These are phyloP conservation scores for Aspergillus neoniger DNA, from an alignment of 2,329 filamentous ascomycete species.

Conservation along the genomic window DNA sequence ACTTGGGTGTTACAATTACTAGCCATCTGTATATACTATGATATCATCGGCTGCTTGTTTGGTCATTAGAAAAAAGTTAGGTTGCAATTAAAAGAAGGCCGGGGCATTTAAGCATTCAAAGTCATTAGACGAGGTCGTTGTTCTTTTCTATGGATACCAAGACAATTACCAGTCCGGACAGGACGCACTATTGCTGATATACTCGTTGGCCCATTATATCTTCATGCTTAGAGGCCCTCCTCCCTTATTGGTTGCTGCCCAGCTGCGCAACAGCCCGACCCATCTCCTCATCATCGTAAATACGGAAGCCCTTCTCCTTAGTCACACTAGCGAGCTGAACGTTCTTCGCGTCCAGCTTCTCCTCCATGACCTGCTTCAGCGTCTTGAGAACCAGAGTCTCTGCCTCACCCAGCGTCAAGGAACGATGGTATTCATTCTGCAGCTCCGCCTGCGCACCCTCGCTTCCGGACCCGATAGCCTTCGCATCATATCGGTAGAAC, in stretches of 20 bases:
- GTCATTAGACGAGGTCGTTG: slow-evolving; percentile 28
- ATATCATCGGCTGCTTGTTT: slow-evolving; percentile 4
- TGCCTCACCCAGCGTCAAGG: slow-evolving; percentile 85
- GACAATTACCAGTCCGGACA: slow-evolving; percentile 21
- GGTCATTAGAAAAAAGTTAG: background rate
- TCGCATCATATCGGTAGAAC: slow-evolving; percentile 98
- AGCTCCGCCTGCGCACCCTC: slow-evolving; percentile 97
- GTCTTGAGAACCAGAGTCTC: slow-evolving; percentile 97
- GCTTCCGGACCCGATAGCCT: slow-evolving; percentile 95
- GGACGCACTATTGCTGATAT: slow-evolving; percentile 18
- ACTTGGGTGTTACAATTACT: background rate
- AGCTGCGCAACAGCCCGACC: slow-evolving; percentile 79
- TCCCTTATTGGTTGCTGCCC: slow-evolving; percentile 45
- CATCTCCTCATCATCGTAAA: slow-evolving; percentile 99
- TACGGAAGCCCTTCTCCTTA: slow-evolving; percentile 95
- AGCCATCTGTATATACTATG: slow-evolving; percentile 10
- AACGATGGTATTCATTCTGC: slow-evolving; percentile 99
- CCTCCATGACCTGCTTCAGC: slow-evolving; percentile 99
- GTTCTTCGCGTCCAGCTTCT: slow-evolving; percentile 98
- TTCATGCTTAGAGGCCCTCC: slow-evolving; percentile 14
- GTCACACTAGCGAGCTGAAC: slow-evolving; percentile 97
- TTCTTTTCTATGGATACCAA: slow-evolving; percentile 33
- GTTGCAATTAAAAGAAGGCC: background rate
- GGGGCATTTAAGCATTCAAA: slow-evolving; percentile 7
- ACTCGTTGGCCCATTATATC: slow-evolving; percentile 17